phyloP scores from a whole-genome alignment of 768 basidiomycete genomes.

The Omphalotus guepiniiformis region DNA sequence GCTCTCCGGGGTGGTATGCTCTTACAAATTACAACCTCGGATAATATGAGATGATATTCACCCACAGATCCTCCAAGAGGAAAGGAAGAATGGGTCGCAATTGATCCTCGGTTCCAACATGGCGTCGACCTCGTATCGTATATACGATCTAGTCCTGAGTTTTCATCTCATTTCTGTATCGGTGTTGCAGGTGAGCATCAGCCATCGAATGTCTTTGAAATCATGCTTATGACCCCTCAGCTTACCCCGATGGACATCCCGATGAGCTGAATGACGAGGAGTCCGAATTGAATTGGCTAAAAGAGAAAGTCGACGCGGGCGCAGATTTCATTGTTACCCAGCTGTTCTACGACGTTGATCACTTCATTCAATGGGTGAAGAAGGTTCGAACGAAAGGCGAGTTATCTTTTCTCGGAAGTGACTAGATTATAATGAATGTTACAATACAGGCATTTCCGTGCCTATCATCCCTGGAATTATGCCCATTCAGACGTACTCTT shows the following conservation, averaged over 20 bases:
- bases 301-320: conserved; percentile 88
- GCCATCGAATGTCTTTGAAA: not conserved
- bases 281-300: conserved; percentile 63
- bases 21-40: not conserved
- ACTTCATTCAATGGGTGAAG: conserved; percentile 75
- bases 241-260: conserved; percentile 87
- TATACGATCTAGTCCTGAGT: conserved; percentile 74
- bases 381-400: conserved; percentile 70
- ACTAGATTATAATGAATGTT: not conserved
- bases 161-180: conserved; percentile 83
- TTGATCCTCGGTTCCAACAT: conserved; percentile 78
- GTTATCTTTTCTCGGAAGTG: conserved; percentile 15
- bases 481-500: conserved; percentile 96
- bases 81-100: conserved; percentile 88
- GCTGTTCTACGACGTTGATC: conserved; percentile 93
- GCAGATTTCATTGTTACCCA: conserved; percentile 97
- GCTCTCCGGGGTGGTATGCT: conserved; percentile 84
- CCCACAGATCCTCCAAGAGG: conserved; percentile 84
- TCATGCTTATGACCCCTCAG: conserved; percentile 32
- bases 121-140: conserved; percentile 89
- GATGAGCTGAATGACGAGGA: conserved; percentile 58
- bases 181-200: conserved; percentile 78
- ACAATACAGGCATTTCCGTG: conserved; percentile 66
- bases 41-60: conserved; percentile 2
- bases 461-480: conserved; percentile 96